phyloP scores from a whole-genome alignment of 768 basidiomycete species.

The Rhodotorula paludigena region DNA sequence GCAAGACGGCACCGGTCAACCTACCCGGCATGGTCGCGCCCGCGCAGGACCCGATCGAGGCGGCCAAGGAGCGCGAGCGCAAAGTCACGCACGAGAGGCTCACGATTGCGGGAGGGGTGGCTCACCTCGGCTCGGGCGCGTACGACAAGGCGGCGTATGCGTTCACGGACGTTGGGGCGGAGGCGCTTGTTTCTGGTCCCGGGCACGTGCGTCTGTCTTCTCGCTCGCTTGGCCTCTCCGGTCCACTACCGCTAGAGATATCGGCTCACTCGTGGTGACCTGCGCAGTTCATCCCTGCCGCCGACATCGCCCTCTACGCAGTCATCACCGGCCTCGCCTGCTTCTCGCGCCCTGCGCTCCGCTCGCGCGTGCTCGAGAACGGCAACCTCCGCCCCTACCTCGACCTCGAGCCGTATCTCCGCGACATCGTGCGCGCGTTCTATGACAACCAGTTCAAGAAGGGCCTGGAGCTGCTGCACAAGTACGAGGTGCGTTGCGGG shows the following conservation, averaged over 20 bases:
- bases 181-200: constrained; percentile 20
- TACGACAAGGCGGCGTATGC: constrained; percentile 75
- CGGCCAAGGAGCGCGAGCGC: constrained; percentile 59
- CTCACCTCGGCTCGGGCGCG: constrained; percentile 63
- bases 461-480: constrained; percentile 67
- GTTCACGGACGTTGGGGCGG: constrained; percentile 50
- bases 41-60: constrained; percentile 30
- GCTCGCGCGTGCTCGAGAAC: constrained; percentile 60
- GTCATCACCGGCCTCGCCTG: constrained; percentile 77
- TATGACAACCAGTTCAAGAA: constrained; percentile 80
- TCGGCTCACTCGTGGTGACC: background rate
- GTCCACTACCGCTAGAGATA: background rate
- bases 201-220: constrained; percentile 7
- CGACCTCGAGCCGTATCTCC: constrained; percentile 78
- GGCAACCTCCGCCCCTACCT: constrained; percentile 65
- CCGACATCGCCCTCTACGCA: constrained; percentile 81
- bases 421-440: constrained; percentile 80
- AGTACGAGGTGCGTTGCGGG: constrained; percentile 58
- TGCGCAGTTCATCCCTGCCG: constrained; percentile 64
- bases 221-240: background rate
- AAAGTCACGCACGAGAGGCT: constrained; percentile 71
- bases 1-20: constrained; percentile 29
- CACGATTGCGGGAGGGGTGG: constrained; percentile 72
- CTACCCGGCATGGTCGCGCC: constrained; percentile 44
- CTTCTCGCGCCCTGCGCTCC: constrained; percentile 65